Conservation (phyloP, 1,139 yeast species). For the Candida frijolesensis region DNA sequence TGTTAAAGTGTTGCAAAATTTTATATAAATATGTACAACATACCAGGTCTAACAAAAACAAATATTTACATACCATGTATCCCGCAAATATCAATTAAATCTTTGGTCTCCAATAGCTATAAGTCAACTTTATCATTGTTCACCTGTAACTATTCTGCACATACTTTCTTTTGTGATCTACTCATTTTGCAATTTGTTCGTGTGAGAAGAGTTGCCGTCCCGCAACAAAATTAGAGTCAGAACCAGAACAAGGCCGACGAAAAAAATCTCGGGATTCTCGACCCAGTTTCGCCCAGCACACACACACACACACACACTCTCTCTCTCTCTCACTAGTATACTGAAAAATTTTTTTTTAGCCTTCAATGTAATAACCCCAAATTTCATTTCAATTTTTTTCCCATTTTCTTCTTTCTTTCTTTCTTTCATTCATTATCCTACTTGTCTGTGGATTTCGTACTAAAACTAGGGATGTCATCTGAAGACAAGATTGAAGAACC, state of each 20-base stretch:
- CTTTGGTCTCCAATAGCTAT: no score
- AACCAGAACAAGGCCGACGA: not conserved
- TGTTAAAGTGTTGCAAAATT: not conserved
- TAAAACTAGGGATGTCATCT: constrained; percentile 14
- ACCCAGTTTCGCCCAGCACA: not conserved
- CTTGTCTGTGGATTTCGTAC: constrained; percentile 1
- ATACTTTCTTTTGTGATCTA: no score
- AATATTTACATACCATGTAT: no score
- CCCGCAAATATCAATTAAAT: no score
- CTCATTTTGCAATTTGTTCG: no score
- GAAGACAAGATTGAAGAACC: constrained; percentile 12
- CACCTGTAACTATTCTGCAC: not conserved
- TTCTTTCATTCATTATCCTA: not conserved
- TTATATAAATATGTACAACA: not conserved
- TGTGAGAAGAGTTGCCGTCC: not conserved
- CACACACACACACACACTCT: not conserved
- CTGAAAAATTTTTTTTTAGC: constrained; percentile 5
- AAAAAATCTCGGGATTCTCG: not conserved
- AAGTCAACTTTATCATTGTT: no score
- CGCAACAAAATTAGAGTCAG: not conserved
- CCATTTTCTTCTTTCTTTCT: not conserved
- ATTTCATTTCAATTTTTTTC: not conserved
- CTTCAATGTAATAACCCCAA: not conserved
- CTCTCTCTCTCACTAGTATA: not conserved
- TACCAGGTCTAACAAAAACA: no score